A percentile compares a stretch with the other conserved stretches of the same genome.
phyloP scores from a whole-genome alignment of 1,284 basidiomycete species.

The Xanthoconium separans region DNA sequence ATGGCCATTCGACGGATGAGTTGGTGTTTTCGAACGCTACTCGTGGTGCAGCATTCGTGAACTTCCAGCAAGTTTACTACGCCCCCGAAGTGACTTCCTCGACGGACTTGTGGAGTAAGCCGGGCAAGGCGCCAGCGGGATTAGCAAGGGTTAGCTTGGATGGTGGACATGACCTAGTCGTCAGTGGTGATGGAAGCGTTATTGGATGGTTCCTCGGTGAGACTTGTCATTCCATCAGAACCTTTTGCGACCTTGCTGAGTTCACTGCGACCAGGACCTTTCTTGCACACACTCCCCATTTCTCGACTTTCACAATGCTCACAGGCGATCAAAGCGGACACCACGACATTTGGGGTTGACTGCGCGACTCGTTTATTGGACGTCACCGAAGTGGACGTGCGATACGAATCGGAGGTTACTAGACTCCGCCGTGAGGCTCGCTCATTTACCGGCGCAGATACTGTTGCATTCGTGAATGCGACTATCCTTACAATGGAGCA shows the following conservation, averaged over 20 bases:
- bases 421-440: slow-evolving; percentile 54
- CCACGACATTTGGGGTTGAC: slow-evolving; percentile 53
- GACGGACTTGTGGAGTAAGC: slow-evolving; percentile 63
- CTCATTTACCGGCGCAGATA: slow-evolving; percentile 37
- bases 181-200: slow-evolving; percentile 58
- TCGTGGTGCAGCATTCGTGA: slow-evolving; percentile 56
- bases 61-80: slow-evolving; percentile 64
- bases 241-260: not conserved
- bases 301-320: slow-evolving; percentile 50
- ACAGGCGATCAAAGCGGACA: slow-evolving; percentile 46
- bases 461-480: slow-evolving; percentile 62
- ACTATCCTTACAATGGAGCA: slow-evolving; percentile 65
- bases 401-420: slow-evolving; percentile 58
- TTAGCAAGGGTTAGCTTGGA: slow-evolving; percentile 63
- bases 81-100: slow-evolving; percentile 40
- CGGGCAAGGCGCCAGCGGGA: slow-evolving; percentile 59
- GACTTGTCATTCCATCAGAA: slow-evolving; percentile 11
- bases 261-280: slow-evolving; percentile 48
- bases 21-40: slow-evolving; percentile 42
- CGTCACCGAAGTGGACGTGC: slow-evolving; percentile 54
- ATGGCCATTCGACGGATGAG: slow-evolving; percentile 56
- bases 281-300: slow-evolving; percentile 59
- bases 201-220: slow-evolving; percentile 72
- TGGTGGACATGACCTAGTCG: slow-evolving; percentile 67
- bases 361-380: slow-evolving; percentile 55